Conservation (phyloP, 805 yeast species). For the Lipomyces yamanashiensis region DNA sequence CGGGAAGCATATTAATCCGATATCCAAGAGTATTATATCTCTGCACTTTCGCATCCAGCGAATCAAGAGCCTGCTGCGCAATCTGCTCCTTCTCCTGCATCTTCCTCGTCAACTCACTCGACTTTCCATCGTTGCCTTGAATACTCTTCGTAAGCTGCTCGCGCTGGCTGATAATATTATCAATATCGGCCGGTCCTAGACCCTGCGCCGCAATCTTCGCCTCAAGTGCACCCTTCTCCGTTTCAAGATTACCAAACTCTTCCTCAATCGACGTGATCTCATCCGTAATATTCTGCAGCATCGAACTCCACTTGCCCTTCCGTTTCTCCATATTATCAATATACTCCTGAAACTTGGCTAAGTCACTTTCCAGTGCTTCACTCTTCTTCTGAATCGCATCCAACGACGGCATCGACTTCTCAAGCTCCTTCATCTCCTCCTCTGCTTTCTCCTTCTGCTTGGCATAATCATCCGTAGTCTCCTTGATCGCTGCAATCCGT, state of each 20-base stretch:
- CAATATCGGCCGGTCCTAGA: constrained; percentile 65
- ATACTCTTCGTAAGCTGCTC: constrained; percentile 61
- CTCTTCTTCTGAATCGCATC: constrained; percentile 61
- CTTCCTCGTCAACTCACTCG: constrained; percentile 54
- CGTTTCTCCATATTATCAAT: constrained; percentile 66
- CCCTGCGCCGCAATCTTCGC: constrained; percentile 59
- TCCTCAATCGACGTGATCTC: constrained; percentile 56
- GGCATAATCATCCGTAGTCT: constrained; percentile 52
- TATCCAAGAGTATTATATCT: constrained; percentile 62
- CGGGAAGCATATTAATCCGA: constrained; percentile 50
- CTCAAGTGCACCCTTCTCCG: constrained; percentile 38
- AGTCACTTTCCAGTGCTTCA: constrained; percentile 70
- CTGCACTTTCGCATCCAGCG: constrained; percentile 57
- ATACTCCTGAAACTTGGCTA: constrained; percentile 71
- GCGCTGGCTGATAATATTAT: constrained; percentile 63
- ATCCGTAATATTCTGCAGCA: constrained; percentile 58
- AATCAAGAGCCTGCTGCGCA: constrained; percentile 55
- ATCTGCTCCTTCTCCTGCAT: constrained; percentile 57
- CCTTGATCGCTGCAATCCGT: constrained; percentile 55
- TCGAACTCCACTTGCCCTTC: constrained; percentile 65
- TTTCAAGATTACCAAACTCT: constrained; percentile 22
- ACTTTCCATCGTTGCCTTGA: constrained; percentile 52
- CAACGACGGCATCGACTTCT: constrained; percentile 53
- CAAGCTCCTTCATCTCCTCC: constrained; percentile 49
- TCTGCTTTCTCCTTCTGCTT: constrained; percentile 50